Conservation (phyloP, 116 monocot genomes). For the Papilionanthe hybrid region DNA sequence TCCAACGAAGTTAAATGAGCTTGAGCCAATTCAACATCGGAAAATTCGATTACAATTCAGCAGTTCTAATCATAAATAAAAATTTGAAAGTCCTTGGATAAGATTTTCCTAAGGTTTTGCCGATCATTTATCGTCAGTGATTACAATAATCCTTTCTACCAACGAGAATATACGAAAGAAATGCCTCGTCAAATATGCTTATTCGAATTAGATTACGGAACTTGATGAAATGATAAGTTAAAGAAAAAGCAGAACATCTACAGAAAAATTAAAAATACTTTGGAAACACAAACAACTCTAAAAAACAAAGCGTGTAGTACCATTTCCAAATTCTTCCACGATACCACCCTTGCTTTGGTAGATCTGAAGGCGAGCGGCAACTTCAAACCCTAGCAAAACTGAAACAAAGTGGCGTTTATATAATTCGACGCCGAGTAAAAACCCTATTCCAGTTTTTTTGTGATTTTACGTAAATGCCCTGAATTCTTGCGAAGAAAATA, state of each 20-base stretch:
- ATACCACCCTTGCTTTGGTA: neutral
- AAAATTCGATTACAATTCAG: neutral
- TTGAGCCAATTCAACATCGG: neutral
- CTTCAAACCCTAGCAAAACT: neutral
- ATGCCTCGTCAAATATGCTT: too few species aligned
- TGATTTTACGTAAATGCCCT: neutral
- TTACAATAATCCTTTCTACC: neutral
- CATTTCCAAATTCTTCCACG: neutral
- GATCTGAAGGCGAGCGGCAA: too few species aligned
- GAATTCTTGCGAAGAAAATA: neutral
- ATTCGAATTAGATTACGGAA: too few species aligned
- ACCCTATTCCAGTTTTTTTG: neutral
- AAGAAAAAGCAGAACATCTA: too few species aligned
- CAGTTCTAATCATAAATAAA: neutral
- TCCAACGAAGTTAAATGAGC: neutral
- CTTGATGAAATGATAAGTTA: too few species aligned
- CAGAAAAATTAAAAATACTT: neutral
- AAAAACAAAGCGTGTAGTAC: neutral
- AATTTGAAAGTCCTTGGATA: neutral
- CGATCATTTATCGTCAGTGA: neutral
- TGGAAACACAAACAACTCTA: neutral
- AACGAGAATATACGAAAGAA: neutral
- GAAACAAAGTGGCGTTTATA: neutral
- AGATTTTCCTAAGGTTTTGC: neutral
- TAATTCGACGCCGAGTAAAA: neutral